Conservation (phyloP, 2,329 filamentous ascomycete genomes). For the Atkinsonella hypoxylon region DNA sequence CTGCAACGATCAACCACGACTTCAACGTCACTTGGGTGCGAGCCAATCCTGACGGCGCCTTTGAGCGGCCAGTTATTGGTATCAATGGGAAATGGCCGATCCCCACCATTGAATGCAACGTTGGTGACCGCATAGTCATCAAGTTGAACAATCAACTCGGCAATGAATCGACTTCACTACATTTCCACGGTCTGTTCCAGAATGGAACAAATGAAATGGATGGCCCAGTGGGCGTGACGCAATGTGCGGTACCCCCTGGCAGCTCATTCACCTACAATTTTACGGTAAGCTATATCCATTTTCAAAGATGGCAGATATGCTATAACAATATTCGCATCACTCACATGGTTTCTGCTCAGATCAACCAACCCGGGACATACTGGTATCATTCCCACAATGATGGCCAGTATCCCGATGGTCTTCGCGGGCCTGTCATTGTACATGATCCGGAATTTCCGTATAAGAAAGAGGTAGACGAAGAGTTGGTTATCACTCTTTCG, state of each 20-base stretch:
- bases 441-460: conserved; percentile 52
- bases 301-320: neutral
- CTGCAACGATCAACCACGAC: conserved; percentile 43
- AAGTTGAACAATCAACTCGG: conserved; percentile 47
- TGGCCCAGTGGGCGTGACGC: conserved; percentile 52
- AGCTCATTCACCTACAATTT: conserved; percentile 59
- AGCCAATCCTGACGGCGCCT: conserved; percentile 58
- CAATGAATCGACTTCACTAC: conserved; percentile 50
- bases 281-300: conserved; percentile 30
- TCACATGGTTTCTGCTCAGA: conserved; percentile 21
- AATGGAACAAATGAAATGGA: conserved; percentile 61
- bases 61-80: conserved; percentile 55
- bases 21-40: conserved; percentile 62
- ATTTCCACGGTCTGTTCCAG: conserved; percentile 62
- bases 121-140: conserved; percentile 50
- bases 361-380: conserved; percentile 59
- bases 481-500: conserved; percentile 51
- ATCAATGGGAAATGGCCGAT: conserved; percentile 70
- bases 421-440: conserved; percentile 51
- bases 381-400: conserved; percentile 66
- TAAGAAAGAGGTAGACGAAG: conserved; percentile 44
- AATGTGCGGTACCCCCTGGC: conserved; percentile 55
- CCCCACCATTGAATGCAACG: conserved; percentile 49
- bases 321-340: neutral
- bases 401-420: conserved; percentile 59